Evolutionary conservation across 352 stramenopile genomes (phyloP).

Genomic region (Blastocystis sp.): DNA sequence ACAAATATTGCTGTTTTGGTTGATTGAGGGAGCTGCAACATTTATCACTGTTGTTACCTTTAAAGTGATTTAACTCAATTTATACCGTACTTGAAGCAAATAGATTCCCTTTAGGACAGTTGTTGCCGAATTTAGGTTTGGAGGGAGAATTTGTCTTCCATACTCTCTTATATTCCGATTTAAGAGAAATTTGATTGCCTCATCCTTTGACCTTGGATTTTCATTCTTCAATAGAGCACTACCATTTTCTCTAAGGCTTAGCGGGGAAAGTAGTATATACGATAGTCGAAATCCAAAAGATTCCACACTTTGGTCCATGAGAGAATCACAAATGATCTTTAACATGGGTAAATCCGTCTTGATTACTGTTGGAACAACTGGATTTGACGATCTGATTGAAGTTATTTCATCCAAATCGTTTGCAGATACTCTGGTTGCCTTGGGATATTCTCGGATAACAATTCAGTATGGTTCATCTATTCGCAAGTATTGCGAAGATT

Average conservation of each 20-base stretch:
- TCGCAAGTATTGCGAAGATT: not conserved
- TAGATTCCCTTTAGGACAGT: not conserved
- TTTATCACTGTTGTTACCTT: constrained; percentile 23
- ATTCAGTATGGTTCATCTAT: constrained; percentile 39
- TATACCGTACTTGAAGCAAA: not conserved
- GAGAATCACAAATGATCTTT: not conserved
- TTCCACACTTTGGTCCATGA: no score
- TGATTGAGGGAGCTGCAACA: constrained; percentile 32
- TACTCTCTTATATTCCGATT: constrained; percentile 33
- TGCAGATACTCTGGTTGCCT: not conserved
- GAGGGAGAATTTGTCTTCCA: not conserved
- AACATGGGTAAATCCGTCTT: not conserved
- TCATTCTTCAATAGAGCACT: not conserved
- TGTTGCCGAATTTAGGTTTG: constrained; percentile 3
- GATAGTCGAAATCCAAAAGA: no score
- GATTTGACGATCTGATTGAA: constrained; percentile 41
- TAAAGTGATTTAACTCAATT: not conserved
- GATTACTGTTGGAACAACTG: constrained; percentile 52
- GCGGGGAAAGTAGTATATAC: not conserved
- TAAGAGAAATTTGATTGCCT: constrained; percentile 1
- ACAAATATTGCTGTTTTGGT: constrained; percentile 1
- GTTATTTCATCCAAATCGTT: not conserved
- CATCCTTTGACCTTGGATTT: not conserved
- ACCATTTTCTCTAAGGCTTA: not conserved
- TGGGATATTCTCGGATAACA: not conserved